Percentiles rank a stretch among this genome's conserved stretches.
Evolutionary conservation across 768 basidiomycete genomes (phyloP).

Genomic region (Tulasnella calospora): DNA sequence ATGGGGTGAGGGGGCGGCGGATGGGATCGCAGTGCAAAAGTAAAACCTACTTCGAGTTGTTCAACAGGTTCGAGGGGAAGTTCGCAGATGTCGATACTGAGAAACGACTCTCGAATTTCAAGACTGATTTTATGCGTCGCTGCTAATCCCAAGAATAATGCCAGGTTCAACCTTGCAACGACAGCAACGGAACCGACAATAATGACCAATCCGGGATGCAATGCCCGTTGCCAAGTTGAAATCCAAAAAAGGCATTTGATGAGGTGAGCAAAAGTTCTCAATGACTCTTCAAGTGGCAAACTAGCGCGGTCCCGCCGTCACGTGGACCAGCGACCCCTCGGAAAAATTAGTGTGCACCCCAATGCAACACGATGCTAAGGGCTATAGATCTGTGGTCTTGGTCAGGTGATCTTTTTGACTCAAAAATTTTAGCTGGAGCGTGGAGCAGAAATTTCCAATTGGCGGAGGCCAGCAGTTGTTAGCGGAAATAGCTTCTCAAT

Average conservation of each 20-base stretch:
- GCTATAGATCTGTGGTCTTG: neutral
- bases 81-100: neutral
- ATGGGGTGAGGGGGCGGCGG: neutral
- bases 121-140: neutral
- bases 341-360: neutral
- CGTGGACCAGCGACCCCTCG: neutral
- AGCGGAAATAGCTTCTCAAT: no score
- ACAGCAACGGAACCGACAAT: neutral
- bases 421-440: neutral
- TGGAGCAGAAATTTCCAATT: neutral
- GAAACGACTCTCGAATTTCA: neutral
- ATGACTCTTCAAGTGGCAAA: neutral
- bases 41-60: neutral
- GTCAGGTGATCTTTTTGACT: neutral
- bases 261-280: neutral
- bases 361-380: neutral
- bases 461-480: neutral
- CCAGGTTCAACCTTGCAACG: no score
- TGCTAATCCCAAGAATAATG: neutral
- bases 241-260: neutral
- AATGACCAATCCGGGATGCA: neutral
- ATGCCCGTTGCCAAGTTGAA: neutral
- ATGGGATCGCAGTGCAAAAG: neutral
- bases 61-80: neutral
- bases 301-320: neutral